A percentile compares a stretch with the other conserved stretches of the same genome.
Evolutionary conservation across 352 stramenopile species (phyloP).

Genomic region (Phytophthora sansomeana): DNA sequence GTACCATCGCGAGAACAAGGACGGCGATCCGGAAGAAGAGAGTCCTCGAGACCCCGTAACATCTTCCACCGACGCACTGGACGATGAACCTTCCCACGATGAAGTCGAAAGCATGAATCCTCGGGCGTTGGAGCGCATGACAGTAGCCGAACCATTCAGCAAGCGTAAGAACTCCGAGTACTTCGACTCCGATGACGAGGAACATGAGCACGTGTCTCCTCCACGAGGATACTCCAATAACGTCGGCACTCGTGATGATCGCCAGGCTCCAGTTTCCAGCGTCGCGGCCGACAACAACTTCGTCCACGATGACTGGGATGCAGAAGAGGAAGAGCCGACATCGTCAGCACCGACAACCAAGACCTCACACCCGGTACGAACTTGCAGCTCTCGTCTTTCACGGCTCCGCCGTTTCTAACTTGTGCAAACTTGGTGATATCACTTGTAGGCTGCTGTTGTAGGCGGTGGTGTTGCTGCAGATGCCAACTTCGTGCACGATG

Average conservation of each 20-base stretch:
- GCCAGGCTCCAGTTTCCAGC: conserved; percentile 20
- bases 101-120: conserved; percentile 19
- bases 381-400: background rate
- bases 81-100: conserved; percentile 23
- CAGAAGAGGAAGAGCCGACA: conserved; percentile 43
- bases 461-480: conserved; percentile 62
- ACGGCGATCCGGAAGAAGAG: conserved; percentile 48
- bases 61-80: conserved; percentile 22
- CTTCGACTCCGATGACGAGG: conserved; percentile 71
- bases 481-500: conserved; percentile 70
- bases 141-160: background rate
- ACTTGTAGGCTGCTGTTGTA: conserved; percentile 8
- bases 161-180: conserved; percentile 49
- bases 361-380: conserved; percentile 47
- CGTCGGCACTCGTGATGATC: background rate
- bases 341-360: conserved; percentile 9
- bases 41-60: conserved; percentile 42
- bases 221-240: conserved; percentile 17
- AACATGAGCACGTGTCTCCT: conserved; percentile 27
- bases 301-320: conserved; percentile 80
- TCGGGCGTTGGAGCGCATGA: background rate
- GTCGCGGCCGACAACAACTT: conserved; percentile 79
- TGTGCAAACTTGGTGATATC: conserved; percentile 12
- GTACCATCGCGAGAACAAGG: conserved; percentile 35
- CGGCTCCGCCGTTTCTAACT: background rate